Base-by-base conservation (phyloP, 768 basidiomycete species). In the Leccinum obscurum region DNA sequence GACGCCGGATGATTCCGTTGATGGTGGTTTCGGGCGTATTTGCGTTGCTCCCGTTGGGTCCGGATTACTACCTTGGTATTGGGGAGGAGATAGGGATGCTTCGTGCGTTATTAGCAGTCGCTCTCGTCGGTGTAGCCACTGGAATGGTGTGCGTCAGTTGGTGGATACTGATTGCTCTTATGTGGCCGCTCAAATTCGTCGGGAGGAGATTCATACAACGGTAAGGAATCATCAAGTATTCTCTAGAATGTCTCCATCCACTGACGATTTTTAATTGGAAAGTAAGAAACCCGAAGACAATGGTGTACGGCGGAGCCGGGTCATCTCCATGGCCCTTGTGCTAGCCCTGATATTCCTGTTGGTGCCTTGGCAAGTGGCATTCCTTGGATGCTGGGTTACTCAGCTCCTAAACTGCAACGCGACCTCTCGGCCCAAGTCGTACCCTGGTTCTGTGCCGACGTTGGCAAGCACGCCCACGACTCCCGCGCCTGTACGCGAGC, bases 301-400 rank as follows among this genome's bases (percentile, higher is more conserved):
- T 6, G 72, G 78, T 26, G 73, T 82, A 52, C 78, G 77, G 34
- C 76, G 79, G 61, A 78, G 78, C 66, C 84, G 83, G 3, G 30
- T 87, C 26, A 46, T 86, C 6, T 89, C 89, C 6, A 82, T 93
- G 71, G 63, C 70, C 7, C 53, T 88, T 20, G 81, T 95, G 35
- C 80, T 88, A 54, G 63, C 82, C 15, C 75, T 88, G n/a, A 86
- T 95, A 41, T 82, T 88, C 60, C 63, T 91, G 41, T 76, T 94
- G 55, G 78, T 95, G n/a, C 95, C 95, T 0, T 93, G 92, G 85
- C 95, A 97, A 74, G 90, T 95, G 10, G 93, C 90, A 5, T 95
- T 90, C 74, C 80, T 96, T 24, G 87, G 91, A 20, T 87, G 87
- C 64, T 92, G 92, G 86, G 61, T 87, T n/a, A 84, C 90, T 54